phyloP scores from a whole-genome alignment of 2,329 filamentous ascomycete genomes.

The Xylaria sp. region DNA sequence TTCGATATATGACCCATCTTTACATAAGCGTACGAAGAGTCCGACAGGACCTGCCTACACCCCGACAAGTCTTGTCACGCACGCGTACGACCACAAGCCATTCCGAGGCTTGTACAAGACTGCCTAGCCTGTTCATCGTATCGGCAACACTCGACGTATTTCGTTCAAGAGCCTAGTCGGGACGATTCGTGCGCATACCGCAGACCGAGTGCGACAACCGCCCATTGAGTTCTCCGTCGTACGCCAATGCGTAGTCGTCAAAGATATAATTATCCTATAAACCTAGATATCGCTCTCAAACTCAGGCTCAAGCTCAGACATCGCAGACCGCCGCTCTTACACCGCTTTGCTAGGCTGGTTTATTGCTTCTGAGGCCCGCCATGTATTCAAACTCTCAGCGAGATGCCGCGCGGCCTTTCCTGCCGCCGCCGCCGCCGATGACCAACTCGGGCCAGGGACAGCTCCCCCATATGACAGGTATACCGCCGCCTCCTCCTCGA shows the following conservation, averaged over 20 bases:
- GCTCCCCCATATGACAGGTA: slow-evolving; percentile 55
- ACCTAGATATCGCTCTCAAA: not conserved
- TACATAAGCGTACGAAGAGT: not conserved
- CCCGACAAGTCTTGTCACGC: not conserved
- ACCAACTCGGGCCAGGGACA: slow-evolving; percentile 60
- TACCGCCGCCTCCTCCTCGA: slow-evolving; percentile 67
- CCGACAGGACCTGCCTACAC: not conserved
- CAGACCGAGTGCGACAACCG: slow-evolving; percentile 9
- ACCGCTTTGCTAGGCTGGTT: not conserved
- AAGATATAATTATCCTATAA: not conserved
- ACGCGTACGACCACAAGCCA: not conserved
- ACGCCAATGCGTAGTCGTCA: not conserved
- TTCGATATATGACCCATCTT: slow-evolving; percentile 5
- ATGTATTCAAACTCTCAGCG: slow-evolving; percentile 69
- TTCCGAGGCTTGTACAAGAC: not conserved
- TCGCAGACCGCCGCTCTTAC: slow-evolving; percentile 6
- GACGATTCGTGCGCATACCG: slow-evolving; percentile 6
- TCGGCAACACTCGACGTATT: not conserved
- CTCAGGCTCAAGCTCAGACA: not conserved
- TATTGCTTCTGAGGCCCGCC: slow-evolving; percentile 42
- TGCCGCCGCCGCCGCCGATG: slow-evolving; percentile 68
- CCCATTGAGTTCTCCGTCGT: not conserved
- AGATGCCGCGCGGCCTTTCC: slow-evolving; percentile 64
- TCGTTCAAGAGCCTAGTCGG: not conserved
- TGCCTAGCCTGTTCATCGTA: not conserved